Percentiles rank a stretch among this genome's conserved stretches.
These are phyloP conservation scores for Bjerkandera adusta DNA, from an alignment of 1,284 basidiomycete species.

Conservation along the genomic window DNA sequence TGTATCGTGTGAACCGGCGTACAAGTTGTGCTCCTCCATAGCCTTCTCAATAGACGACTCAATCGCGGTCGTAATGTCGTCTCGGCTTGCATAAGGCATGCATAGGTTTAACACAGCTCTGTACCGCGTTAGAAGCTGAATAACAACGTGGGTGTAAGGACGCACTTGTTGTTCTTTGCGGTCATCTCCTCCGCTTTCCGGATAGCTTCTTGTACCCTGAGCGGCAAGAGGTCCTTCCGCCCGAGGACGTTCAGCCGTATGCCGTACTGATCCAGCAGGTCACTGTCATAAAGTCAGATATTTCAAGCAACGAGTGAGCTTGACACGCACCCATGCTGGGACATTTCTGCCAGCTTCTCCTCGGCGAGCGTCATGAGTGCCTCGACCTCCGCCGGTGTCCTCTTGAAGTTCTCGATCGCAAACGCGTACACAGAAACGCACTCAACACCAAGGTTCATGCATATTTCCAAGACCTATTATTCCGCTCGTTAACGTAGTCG, in stretches of 20 bases:
- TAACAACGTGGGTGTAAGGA: slow-evolving; percentile 1
- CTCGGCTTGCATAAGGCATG: slow-evolving; percentile 90
- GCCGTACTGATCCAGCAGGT: slow-evolving; percentile 77
- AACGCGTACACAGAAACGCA: slow-evolving; percentile 96
- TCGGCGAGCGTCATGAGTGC: slow-evolving; percentile 86
- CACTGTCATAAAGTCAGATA: slow-evolving; percentile 40
- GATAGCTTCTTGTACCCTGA: slow-evolving; percentile 70
- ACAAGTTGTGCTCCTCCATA: slow-evolving; percentile 34
- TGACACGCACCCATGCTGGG: slow-evolving; percentile 71
- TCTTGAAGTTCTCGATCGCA: slow-evolving; percentile 95
- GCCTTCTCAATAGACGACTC: slow-evolving; percentile 53
- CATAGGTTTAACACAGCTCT: slow-evolving; percentile 93
- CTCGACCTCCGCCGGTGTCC: slow-evolving; percentile 85
- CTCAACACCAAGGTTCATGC: slow-evolving; percentile 70
- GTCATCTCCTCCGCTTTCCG: slow-evolving; percentile 81
- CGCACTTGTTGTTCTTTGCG: slow-evolving; percentile 67
- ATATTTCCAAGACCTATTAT: slow-evolving; percentile 77
- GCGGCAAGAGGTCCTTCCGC: slow-evolving; percentile 73
- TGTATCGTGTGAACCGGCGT: not conserved
- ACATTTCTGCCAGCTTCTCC: slow-evolving; percentile 81
- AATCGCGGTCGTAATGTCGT: slow-evolving; percentile 88
- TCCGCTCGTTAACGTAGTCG: not conserved
- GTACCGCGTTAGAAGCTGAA: not conserved
- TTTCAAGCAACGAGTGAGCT: not conserved
- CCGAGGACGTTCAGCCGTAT: slow-evolving; percentile 89